Evolutionary conservation across 345 rosid genomes (phyloP), one percentile per base, ranked within the genome.

Genomic region (Gossypium rotundifolium): DNA sequence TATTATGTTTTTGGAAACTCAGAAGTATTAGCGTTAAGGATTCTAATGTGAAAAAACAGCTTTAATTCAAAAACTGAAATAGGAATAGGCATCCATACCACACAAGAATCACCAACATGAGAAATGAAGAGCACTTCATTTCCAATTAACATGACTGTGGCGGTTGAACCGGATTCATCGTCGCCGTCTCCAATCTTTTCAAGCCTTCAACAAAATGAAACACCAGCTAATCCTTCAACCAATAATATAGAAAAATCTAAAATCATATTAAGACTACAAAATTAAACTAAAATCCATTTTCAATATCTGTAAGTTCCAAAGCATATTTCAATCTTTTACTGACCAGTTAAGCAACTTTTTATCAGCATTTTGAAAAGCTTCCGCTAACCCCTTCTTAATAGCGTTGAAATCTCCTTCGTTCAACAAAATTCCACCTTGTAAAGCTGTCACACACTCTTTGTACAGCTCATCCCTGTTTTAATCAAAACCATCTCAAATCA

Each of bases 121-220:
- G 97, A 87, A 81, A 92, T 75, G 78, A 83, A 81, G 42, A 93
- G 81, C 67, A 55, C 23, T 48, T 87, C 89, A 51, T 83, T 84
- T 77, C 88, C 87, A 4, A 90, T 74, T 58, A 94, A 77, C 82
- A 92, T 68, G 25, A 80, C 92, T 22, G 98, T 94, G 60, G 94
- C 97, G 5, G 97, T 94, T 23, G 98, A 87, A 57, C 98, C 98
- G 6, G 98, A 94, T 81, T 89, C 97, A 7, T 90, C 91, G 54
- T 88, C 88, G 42, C 85, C 91, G 52, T 79, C 85, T 25, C 66
- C 82, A 27, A 22, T 81, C 46, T 69, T 70, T 75, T 89, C 94
- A 71, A 94, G 89, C 95, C 98, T 94, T 82, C n/a, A 58, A 76
- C 77, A 80, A 82, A 81, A 82, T 66, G 27, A 80, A 83, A 81